A percentile compares a stretch with the other conserved stretches of the same genome.
These are phyloP conservation scores for Linnemannia zychae DNA, from an alignment of 192 early-diverging fungal species.

Conservation along the genomic window DNA sequence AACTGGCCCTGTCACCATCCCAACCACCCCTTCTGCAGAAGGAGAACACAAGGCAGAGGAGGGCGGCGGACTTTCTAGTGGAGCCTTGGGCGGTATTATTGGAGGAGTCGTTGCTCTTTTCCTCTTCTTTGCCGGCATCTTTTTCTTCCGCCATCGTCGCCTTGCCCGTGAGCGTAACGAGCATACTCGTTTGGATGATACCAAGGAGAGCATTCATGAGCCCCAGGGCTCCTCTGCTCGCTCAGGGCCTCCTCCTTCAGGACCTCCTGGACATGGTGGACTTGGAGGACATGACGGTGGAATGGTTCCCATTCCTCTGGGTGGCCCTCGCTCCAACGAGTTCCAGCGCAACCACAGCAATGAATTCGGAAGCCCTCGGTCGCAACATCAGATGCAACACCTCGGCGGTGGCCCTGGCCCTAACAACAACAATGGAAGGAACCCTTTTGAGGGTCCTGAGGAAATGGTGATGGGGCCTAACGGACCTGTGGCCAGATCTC, in stretches of 20 bases:
- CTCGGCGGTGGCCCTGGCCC: neutral
- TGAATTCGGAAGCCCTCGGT: neutral
- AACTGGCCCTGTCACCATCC: neutral
- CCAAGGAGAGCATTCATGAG: slow-evolving; percentile 34
- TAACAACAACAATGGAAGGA: slow-evolving; percentile 22
- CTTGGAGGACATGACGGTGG: slow-evolving; percentile 14
- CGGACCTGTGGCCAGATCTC: neutral
- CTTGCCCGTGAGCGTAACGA: slow-evolving; percentile 24
- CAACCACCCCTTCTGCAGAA: neutral
- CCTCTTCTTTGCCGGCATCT: slow-evolving; percentile 31
- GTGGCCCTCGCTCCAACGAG: neutral
- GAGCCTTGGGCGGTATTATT: slow-evolving; percentile 40
- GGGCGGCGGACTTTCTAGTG: slow-evolving; percentile 32
- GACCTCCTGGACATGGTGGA: neutral
- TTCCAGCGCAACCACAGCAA: neutral
- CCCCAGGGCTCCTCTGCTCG: neutral
- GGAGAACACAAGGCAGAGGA: neutral
- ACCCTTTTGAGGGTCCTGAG: slow-evolving; percentile 43
- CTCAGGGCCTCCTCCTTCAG: slow-evolving; percentile 8
- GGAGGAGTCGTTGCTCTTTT: slow-evolving; percentile 33
- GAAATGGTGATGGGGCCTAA: slow-evolving; percentile 13
- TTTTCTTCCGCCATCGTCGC: slow-evolving; percentile 46
- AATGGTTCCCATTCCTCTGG: slow-evolving; percentile 21
- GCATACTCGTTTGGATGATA: slow-evolving; percentile 29
- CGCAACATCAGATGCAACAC: slow-evolving; percentile 25